A percentile compares a stretch with the other conserved stretches of the same genome.
Conservation (phyloP, 768 basidiomycete species). For the Termitomyces sp. region DNA sequence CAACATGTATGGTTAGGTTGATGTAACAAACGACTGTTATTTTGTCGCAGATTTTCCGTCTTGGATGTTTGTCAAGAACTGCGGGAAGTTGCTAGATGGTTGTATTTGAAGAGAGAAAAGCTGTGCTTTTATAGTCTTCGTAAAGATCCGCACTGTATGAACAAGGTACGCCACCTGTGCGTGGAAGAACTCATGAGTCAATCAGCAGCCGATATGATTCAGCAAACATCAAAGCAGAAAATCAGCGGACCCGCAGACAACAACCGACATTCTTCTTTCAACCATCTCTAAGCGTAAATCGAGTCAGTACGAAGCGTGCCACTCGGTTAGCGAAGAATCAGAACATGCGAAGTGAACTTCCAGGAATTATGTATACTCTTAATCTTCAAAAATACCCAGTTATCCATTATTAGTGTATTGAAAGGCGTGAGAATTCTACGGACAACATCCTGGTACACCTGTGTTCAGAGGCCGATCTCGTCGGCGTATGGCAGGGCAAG, state of each 20-base stretch:
- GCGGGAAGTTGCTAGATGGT: neutral
- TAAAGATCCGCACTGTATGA: neutral
- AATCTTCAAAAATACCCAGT: constrained; percentile 6
- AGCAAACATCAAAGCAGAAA: too few species aligned
- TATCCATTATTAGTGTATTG: constrained; percentile 11
- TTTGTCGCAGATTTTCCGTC: too few species aligned
- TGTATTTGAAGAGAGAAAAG: neutral
- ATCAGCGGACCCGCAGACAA: neutral
- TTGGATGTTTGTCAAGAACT: neutral
- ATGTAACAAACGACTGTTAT: too few species aligned
- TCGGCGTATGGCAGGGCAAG: constrained; percentile 76
- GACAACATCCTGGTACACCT: constrained; percentile 10
- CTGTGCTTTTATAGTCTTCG: neutral
- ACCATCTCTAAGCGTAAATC: neutral
- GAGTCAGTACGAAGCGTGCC: neutral
- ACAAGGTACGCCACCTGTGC: neutral
- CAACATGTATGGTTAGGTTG: neutral
- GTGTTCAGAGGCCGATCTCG: constrained; percentile 67
- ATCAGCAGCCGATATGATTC: neutral
- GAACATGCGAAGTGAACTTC: neutral
- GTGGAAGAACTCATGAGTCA: neutral
- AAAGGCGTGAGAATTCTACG: constrained; percentile 15
- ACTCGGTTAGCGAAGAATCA: neutral
- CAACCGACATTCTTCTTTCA: neutral
- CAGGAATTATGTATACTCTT: neutral